Percentiles rank a stretch among this genome's conserved stretches.
Conservation (phyloP, 371 early-diverging fungal genomes). For the Sporodiniella umbellata region DNA sequence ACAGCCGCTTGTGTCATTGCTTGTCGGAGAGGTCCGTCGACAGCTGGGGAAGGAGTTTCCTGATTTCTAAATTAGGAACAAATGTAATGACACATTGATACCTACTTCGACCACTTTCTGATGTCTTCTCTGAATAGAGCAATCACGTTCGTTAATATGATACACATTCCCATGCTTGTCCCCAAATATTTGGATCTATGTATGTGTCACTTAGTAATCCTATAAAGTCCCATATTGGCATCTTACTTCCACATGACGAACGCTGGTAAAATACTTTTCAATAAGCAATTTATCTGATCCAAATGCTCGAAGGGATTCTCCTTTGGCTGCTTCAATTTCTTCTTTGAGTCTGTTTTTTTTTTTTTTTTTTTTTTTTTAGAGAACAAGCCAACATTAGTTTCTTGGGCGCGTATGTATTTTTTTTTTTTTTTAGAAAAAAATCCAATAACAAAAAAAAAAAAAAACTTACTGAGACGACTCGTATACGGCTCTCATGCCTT, state of each 20-base stretch:
- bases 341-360: constrained; percentile 58
- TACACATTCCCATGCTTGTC: constrained; percentile 78
- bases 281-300: constrained; percentile 89
- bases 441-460: no score
- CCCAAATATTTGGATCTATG: constrained; percentile 74
- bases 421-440: no score
- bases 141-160: constrained; percentile 89
- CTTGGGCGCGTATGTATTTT: no score
- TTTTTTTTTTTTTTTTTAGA: background rate
- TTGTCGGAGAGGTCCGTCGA: constrained; percentile 44
- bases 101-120: constrained; percentile 84
- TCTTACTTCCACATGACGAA: constrained; percentile 85
- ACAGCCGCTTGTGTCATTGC: constrained; percentile 59
- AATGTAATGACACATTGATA: constrained; percentile 2
- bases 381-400: background rate
- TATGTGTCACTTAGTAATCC: background rate
- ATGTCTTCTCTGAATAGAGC: constrained; percentile 85
- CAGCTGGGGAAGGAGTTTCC: constrained; percentile 62
- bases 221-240: background rate
- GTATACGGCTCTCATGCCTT: constrained; percentile 78
- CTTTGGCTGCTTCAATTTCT: constrained; percentile 78
- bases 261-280: constrained; percentile 90
- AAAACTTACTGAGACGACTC: constrained; percentile 34
- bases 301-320: constrained; percentile 85
- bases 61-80: constrained; percentile 17